phyloP scores from a whole-genome alignment of 1,139 yeast genomes.

The Nakaseomyces kungkrabaensis region DNA sequence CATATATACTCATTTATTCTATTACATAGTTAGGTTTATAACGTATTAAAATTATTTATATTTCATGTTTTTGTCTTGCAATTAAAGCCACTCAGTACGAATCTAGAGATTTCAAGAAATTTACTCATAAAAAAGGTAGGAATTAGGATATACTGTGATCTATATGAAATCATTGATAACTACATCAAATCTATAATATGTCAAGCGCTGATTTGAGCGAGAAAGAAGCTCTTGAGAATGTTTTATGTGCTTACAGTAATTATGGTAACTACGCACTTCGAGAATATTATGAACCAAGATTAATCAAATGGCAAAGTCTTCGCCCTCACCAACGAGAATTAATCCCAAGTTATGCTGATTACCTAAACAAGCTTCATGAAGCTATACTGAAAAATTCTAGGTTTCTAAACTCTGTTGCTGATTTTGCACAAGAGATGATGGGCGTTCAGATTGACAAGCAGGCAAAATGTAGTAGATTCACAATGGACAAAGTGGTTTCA shows the following conservation, averaged over 20 bases:
- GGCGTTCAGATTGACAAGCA: conserved; percentile 37
- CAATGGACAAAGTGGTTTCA: conserved; percentile 53
- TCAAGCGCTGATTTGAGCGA: background rate
- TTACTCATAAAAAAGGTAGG: too few species aligned
- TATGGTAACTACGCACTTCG: conserved; percentile 29
- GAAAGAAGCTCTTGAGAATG: conserved; percentile 4
- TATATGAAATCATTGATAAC: too few species aligned
- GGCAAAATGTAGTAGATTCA: conserved; percentile 42
- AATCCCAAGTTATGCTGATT: conserved; percentile 44
- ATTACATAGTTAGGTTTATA: too few species aligned
- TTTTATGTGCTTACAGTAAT: conserved; percentile 15
- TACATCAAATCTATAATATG: background rate
- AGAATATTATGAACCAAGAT: conserved; percentile 28
- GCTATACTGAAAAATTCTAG: conserved; percentile 42
- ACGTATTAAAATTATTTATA: too few species aligned
- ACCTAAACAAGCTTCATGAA: conserved; percentile 37
- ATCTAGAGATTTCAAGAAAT: too few species aligned
- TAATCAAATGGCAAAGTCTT: conserved; percentile 31
- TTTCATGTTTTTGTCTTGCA: too few species aligned
- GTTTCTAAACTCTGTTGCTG: conserved; percentile 41
- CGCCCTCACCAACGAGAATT: conserved; percentile 35
- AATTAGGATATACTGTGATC: too few species aligned
- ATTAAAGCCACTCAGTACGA: too few species aligned
- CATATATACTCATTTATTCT: too few species aligned
- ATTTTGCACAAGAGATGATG: conserved; percentile 43